Base-by-base conservation (phyloP, 306 rosid genomes). In the Malus sieversii region DNA sequence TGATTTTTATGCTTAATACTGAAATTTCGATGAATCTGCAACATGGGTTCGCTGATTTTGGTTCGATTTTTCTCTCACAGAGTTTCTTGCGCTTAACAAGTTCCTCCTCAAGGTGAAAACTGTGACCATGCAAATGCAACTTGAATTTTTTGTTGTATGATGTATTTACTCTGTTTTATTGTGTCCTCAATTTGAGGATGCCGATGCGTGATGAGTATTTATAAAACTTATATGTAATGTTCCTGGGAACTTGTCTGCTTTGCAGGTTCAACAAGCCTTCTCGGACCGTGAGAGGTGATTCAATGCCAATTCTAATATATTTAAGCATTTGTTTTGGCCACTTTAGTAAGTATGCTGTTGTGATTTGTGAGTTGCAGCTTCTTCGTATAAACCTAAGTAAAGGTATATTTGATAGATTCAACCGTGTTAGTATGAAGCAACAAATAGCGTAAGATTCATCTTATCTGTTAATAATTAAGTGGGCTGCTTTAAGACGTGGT, bases 231-330 rank as follows among this genome's bases (percentile, higher is more conserved):
- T 0, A 15, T 38, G 66, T 30, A 19, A 52, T 71, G 65, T 74
- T 61, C 72, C 72, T 30, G 40, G 61, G 48, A 60, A 68, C 58
- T 30, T 64, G 25, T 72, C 81, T 72, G 38, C 42, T 74, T 66
- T 82, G 78, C 87, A 93, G 98, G 91, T 88, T 80, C 98, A 93
- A 75, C 98, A 88, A 76, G 92, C 96, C 45, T 93, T 93, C 83
- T 85, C 96, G 59, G 93, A 88, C 65, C 76, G 75, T 13, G 98
- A 93, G 72, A 93, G 96, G 97, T 93, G 77, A 84, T 52, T 77
- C 38, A 6, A 46, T 46, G 19, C 65, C 66, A 76, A 32, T 63
- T 57, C 18, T 38, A 27, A 61, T 63, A 6, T 63, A 35, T 55
- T 72, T 38, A 38, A n/a, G 66, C 35, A 1, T 27, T 71, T 55